Percentiles rank a stretch among this genome's conserved stretches.
Conservation (phyloP, 306 rosid species). For the Gleditsia sinensis region DNA sequence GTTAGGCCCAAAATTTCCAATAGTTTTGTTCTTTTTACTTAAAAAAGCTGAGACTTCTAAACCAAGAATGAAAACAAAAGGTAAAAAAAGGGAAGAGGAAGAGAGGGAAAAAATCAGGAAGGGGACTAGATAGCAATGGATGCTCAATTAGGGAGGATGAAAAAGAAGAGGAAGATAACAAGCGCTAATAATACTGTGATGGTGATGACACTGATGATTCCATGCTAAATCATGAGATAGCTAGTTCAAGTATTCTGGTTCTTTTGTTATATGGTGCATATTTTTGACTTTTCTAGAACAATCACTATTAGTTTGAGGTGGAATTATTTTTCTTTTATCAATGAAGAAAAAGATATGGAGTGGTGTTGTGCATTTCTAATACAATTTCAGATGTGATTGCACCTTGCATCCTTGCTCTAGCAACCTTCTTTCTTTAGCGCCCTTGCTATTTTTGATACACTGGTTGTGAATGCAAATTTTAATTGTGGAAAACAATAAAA, state of each 20-base stretch:
- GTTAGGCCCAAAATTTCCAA: too few species aligned
- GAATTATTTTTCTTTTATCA: not conserved
- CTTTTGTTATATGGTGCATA: not conserved
- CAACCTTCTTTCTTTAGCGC: not conserved
- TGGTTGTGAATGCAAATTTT: slow-evolving; percentile 23
- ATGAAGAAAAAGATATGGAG: not conserved
- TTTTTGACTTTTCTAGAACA: not conserved
- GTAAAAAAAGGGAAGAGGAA: not conserved
- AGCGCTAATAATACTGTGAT: not conserved
- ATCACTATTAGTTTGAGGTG: not conserved
- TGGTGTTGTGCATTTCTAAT: slow-evolving; percentile 2
- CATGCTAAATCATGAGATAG: not conserved
- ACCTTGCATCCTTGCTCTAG: slow-evolving; percentile 6
- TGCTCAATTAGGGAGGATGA: not conserved
- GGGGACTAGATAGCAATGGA: not conserved
- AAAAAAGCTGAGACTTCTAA: not conserved
- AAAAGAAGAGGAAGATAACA: not conserved
- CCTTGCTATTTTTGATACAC: not conserved
- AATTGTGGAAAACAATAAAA: slow-evolving; percentile 16
- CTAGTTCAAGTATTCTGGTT: not conserved
- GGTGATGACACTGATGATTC: not conserved
- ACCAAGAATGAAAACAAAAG: not conserved
- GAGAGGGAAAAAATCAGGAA: not conserved
- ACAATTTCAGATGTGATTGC: not conserved
- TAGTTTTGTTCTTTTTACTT: not conserved